phyloP scores from a whole-genome alignment of 140 eudicot species.

The Erigeron philadelphicus region DNA sequence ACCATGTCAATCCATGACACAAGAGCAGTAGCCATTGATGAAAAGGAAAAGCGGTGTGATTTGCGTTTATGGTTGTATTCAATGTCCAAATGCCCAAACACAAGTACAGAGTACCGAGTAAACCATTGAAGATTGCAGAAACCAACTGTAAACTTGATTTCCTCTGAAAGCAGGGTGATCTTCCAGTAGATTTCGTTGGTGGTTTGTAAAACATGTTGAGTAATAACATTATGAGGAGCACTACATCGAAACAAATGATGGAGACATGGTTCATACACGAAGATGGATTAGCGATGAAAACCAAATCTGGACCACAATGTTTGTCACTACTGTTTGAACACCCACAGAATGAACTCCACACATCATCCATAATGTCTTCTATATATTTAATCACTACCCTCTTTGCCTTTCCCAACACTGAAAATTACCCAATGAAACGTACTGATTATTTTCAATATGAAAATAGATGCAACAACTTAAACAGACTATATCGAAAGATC shows the following conservation, averaged over 20 bases:
- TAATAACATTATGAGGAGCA: slow-evolving; percentile 51
- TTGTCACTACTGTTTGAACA: slow-evolving; percentile 27
- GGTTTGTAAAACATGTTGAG: slow-evolving; percentile 40
- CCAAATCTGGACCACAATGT: slow-evolving; percentile 39
- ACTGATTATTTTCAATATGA: neutral
- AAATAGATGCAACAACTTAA: neutral
- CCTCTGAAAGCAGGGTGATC: slow-evolving; percentile 26
- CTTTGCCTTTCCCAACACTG: slow-evolving; percentile 32
- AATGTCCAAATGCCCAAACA: slow-evolving; percentile 55
- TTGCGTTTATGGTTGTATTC: slow-evolving; percentile 41
- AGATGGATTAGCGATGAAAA: slow-evolving; percentile 44
- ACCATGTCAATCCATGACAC: slow-evolving; percentile 74
- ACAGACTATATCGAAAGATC: neutral
- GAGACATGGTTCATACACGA: slow-evolving; percentile 69
- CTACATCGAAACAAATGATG: slow-evolving; percentile 46
- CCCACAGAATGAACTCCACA: slow-evolving; percentile 75
- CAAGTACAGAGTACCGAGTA: slow-evolving; percentile 47
- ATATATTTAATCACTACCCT: slow-evolving; percentile 21
- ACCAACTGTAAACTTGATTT: slow-evolving; percentile 50
- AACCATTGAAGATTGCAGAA: slow-evolving; percentile 56
- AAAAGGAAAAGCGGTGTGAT: slow-evolving; percentile 39
- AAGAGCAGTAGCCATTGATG: slow-evolving; percentile 58
- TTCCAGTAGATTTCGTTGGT: slow-evolving; percentile 31
- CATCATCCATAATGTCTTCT: slow-evolving; percentile 45
- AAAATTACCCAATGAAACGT: neutral